Evolutionary conservation across 179 eudicot genomes (phyloP).

Genomic region (Silene noctiflora): DNA sequence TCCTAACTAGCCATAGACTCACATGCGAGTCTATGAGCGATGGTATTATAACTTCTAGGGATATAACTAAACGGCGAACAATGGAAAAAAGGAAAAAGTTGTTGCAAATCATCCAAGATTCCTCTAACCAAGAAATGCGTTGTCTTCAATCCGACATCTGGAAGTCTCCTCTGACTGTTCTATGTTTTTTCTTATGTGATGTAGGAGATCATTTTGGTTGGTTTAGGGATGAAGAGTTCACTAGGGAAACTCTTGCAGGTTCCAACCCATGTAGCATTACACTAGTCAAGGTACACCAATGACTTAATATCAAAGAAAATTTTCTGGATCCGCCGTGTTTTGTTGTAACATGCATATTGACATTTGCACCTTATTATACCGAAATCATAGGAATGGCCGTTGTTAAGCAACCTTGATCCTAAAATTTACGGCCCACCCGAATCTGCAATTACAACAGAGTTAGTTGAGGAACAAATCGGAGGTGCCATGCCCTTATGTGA

Average conservation of each 20-base stretch:
- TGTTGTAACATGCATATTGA: too few species aligned
- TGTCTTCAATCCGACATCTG: too few species aligned
- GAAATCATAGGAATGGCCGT: constrained; percentile 41
- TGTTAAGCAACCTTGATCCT: constrained; percentile 37
- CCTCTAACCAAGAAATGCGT: too few species aligned
- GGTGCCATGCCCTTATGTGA: constrained; percentile 27
- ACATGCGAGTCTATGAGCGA: too few species aligned
- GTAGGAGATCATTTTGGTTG: constrained; percentile 45
- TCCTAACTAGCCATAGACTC: too few species aligned
- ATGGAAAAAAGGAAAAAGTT: too few species aligned
- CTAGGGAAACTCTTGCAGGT: constrained; percentile 48
- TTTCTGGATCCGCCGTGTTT: too few species aligned
- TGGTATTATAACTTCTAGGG: too few species aligned
- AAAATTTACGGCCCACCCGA: constrained; percentile 37
- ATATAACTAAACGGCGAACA: too few species aligned
- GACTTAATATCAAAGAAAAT: too few species aligned
- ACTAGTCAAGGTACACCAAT: constrained; percentile 29
- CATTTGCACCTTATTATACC: not conserved
- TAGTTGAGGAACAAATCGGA: constrained; percentile 26
- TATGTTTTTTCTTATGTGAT: not conserved
- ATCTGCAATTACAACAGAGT: constrained; percentile 36
- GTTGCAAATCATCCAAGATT: too few species aligned
- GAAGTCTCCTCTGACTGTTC: too few species aligned
- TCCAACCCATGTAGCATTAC: constrained; percentile 38
- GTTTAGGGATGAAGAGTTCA: constrained; percentile 45